phyloP scores from a whole-genome alignment of 1,284 basidiomycete genomes.

The Apiotrichum sp. region DNA sequence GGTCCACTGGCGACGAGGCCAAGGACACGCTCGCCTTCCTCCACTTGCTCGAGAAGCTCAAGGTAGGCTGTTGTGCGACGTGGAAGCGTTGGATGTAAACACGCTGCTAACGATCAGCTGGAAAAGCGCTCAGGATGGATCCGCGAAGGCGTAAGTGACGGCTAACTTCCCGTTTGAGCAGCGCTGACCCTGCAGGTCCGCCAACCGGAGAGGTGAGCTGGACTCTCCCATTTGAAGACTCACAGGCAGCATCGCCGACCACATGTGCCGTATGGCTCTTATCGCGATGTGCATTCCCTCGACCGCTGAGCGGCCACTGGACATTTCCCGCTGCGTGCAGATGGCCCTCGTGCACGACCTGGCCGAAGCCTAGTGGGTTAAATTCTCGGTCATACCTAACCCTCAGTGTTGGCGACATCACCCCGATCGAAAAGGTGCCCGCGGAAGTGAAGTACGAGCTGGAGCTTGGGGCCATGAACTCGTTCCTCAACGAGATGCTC shows the following conservation, averaged over 20 bases:
- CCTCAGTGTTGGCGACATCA: slow-evolving; percentile 75
- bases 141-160: slow-evolving; percentile 59
- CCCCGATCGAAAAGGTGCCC: slow-evolving; percentile 78
- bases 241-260: slow-evolving; percentile 75
- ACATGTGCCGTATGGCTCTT: slow-evolving; percentile 96
- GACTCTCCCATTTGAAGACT: slow-evolving; percentile 5
- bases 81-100: neutral
- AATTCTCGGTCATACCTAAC: neutral
- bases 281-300: slow-evolving; percentile 71
- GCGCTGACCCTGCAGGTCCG: slow-evolving; percentile 55
- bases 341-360: slow-evolving; percentile 92
- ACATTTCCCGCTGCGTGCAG: slow-evolving; percentile 59
- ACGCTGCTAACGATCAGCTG: slow-evolving; percentile 54
- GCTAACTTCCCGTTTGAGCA: neutral
- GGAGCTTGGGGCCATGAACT: slow-evolving; percentile 77
- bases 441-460: slow-evolving; percentile 67
- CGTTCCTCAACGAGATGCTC: slow-evolving; percentile 83
- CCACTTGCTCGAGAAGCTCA: slow-evolving; percentile 77
- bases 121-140: slow-evolving; percentile 95
- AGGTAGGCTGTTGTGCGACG: slow-evolving; percentile 52
- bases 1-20: slow-evolving; percentile 54
- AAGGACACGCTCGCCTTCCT: slow-evolving; percentile 77
- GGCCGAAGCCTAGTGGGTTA: slow-evolving; percentile 72
- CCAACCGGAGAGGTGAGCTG: slow-evolving; percentile 64
- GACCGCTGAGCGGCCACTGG: slow-evolving; percentile 57